Evolutionary conservation across 352 stramenopile species (phyloP).

Genomic region (Pythium aristosporum): DNA sequence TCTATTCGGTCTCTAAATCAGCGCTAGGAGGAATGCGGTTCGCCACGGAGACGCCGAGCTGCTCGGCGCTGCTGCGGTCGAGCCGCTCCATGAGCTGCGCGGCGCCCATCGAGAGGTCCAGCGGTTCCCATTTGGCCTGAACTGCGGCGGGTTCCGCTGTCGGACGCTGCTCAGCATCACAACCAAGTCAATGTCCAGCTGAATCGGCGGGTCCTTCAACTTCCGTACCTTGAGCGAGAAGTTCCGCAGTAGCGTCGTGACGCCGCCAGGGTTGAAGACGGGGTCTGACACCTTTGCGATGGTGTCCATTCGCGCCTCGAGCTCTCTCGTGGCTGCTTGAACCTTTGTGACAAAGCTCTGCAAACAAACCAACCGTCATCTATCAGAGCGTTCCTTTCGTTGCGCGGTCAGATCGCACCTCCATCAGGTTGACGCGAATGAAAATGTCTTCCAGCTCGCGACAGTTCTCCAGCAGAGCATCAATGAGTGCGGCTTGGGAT

Average conservation of each 20-base stretch:
- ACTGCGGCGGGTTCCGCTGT: conserved; percentile 25
- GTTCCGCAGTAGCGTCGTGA: conserved; percentile 61
- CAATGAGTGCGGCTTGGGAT: conserved; percentile 48
- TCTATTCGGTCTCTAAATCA: conserved; percentile 21
- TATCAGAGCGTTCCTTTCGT: background rate
- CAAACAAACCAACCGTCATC: background rate
- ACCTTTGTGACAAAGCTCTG: conserved; percentile 62
- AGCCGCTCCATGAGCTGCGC: conserved; percentile 51
- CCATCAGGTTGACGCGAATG: conserved; percentile 69
- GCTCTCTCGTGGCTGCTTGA: conserved; percentile 52
- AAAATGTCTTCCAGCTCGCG: conserved; percentile 81
- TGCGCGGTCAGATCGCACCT: conserved; percentile 32
- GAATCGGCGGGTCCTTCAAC: background rate
- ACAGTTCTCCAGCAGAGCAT: conserved; percentile 61
- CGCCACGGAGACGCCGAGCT: conserved; percentile 63
- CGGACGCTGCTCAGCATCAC: conserved; percentile 28
- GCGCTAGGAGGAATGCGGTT: conserved; percentile 3
- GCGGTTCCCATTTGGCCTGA: conserved; percentile 55
- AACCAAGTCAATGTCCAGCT: background rate
- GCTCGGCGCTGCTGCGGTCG: conserved; percentile 48
- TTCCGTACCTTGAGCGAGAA: conserved; percentile 63
- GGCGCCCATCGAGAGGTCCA: conserved; percentile 59
- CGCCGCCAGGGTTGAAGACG: conserved; percentile 58
- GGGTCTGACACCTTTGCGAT: conserved; percentile 48
- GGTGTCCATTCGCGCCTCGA: conserved; percentile 64